Evolutionary conservation across 768 basidiomycete genomes (phyloP).

Genomic region (Punctularia strigosozonata): DNA sequence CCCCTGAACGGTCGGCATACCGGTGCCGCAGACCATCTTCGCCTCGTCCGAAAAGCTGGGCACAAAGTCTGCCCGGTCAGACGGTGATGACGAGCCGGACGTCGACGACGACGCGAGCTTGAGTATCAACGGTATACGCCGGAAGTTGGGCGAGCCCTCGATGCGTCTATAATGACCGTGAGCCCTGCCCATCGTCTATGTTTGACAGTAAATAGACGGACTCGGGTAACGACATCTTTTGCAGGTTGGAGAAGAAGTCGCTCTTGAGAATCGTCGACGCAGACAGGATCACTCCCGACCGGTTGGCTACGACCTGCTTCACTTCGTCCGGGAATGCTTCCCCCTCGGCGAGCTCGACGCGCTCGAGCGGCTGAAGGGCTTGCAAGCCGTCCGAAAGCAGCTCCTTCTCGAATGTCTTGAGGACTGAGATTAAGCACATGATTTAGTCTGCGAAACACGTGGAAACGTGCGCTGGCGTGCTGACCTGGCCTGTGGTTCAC

Average conservation of each 20-base stretch:
- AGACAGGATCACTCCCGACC: conserved; percentile 78
- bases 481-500: conserved; percentile 77
- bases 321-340: conserved; percentile 88
- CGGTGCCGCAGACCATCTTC: conserved; percentile 70
- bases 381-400: conserved; percentile 66
- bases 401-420: conserved; percentile 92
- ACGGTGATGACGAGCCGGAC: conserved; percentile 15
- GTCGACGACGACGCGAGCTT: conserved; percentile 13
- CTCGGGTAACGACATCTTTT: conserved; percentile 96
- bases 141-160: conserved; percentile 91
- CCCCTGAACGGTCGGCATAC: conserved; percentile 94
- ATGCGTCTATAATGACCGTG: conserved; percentile 44
- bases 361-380: conserved; percentile 72
- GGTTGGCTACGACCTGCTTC: conserved; percentile 69
- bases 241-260: conserved; percentile 87
- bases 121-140: conserved; percentile 61
- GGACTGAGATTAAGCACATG: conserved; percentile 36
- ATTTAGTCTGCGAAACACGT: not conserved
- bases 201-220: conserved; percentile 24
- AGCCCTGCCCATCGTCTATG: conserved; percentile 2
- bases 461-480: conserved; percentile 7
- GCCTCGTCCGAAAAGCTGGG: conserved; percentile 26
- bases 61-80: conserved; percentile 24
- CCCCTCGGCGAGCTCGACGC: conserved; percentile 52
- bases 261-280: conserved; percentile 92